Base-by-base conservation (phyloP, 768 basidiomycete genomes). In the Pulveroboletus sp. region DNA sequence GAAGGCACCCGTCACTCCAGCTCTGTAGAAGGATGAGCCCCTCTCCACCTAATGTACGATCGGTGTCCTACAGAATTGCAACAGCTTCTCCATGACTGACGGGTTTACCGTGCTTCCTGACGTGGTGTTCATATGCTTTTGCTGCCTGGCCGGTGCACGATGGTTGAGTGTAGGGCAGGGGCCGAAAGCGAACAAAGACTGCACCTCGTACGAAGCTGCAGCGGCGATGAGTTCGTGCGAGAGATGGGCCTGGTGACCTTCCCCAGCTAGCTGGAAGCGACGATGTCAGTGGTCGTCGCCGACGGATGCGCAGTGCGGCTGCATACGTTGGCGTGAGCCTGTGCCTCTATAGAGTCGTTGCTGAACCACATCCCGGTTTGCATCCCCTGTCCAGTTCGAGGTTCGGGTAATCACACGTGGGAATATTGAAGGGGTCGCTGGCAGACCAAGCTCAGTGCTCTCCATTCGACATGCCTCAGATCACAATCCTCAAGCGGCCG, bases 401-500 rank as follows among this genome's bases (percentile, higher is more conserved):
- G 21, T 21, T 21, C 21, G 21, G 3, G 11, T 9, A 13, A 26
- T 37, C 43, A 46, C 21, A 5, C 53, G 61, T 59, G 57, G 37
- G 28, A 57, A 49, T n/a, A 30, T 42, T 4, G 14, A 17, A 4
- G 18, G 11, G 4, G 13, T 8, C 8, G 24, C 13, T 24, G 4
- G 15, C 15, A 32, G 5, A 32, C 32, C 32, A 32, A 35, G 6
- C 14, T 15, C 5, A 3, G 15, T 4, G 15, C 33, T 15, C 6
- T 5, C n/a, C n/a, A 30, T 3, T 39, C 40, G 10, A 45, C 14
- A 80, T 80, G 78, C 68, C 69, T 32, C 70, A 82, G 49, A 91
- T 93, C 32, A 82, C 81, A 4, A 84, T 92, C 35, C 72, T 82
- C 18, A 92, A 89, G 57, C 75, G 89, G 47, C 77, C 85, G 14